Percentiles rank a stretch among this genome's conserved stretches.
phyloP scores from a whole-genome alignment of 1,284 basidiomycete species.

The Wallemia hederae region DNA sequence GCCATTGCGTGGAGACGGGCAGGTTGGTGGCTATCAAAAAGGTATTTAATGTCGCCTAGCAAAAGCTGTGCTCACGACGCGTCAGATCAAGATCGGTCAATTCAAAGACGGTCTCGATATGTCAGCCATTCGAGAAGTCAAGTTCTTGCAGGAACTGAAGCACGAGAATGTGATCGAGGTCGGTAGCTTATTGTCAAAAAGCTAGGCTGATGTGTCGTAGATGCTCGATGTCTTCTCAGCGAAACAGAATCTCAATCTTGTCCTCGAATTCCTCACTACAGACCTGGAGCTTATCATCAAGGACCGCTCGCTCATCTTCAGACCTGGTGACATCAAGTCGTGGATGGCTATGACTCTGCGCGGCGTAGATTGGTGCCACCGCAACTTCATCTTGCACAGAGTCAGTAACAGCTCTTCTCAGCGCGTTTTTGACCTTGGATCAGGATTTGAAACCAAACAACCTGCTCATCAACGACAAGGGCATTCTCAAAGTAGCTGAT shows the following conservation, averaged over 20 bases:
- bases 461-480: constrained; percentile 66
- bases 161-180: constrained; percentile 92
- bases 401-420: constrained; percentile 21
- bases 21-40: constrained; percentile 88
- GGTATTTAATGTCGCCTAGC: constrained; percentile 7
- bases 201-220: constrained; percentile 20
- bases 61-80: neutral
- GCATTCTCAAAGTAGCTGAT: constrained; percentile 89
- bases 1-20: constrained; percentile 34
- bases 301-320: constrained; percentile 65
- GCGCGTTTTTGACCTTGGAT: neutral
- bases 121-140: constrained; percentile 94
- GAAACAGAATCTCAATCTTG: constrained; percentile 85
- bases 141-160: constrained; percentile 72
- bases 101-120: constrained; percentile 97
- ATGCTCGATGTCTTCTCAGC: constrained; percentile 90
- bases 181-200: constrained; percentile 6
- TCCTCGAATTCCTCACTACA: constrained; percentile 89
- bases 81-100: constrained; percentile 57
- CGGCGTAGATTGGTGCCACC: constrained; percentile 86
- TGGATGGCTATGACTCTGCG: constrained; percentile 98
- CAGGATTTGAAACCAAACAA: constrained; percentile 98
- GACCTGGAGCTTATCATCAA: constrained; percentile 93
- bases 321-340: constrained; percentile 85
- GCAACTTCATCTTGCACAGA: constrained; percentile 74